These are phyloP conservation scores for Dendrostoma leiphaemia DNA, from an alignment of 2,329 filamentous ascomycete species.

Conservation along the genomic window DNA sequence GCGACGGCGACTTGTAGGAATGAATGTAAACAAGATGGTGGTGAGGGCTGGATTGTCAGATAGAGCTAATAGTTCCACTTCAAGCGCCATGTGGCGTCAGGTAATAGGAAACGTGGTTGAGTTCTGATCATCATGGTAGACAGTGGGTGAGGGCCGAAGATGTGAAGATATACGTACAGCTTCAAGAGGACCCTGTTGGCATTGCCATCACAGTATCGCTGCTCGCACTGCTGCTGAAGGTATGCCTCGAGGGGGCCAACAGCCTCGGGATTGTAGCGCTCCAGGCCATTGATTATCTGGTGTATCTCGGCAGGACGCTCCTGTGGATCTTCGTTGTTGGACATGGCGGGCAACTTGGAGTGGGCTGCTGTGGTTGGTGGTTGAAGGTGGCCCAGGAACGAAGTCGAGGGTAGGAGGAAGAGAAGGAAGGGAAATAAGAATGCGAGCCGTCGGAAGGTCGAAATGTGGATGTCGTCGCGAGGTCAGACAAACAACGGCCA, in stretches of 20 bases:
- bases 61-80: slow-evolving; percentile 73
- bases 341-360: slow-evolving; percentile 44
- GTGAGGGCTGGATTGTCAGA: slow-evolving; percentile 59
- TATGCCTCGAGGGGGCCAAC: slow-evolving; percentile 93
- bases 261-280: slow-evolving; percentile 98
- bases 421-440: too few species aligned
- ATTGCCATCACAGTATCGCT: slow-evolving; percentile 91
- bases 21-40: background rate
- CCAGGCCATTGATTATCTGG: slow-evolving; percentile 91
- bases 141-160: slow-evolving; percentile 17
- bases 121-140: slow-evolving; percentile 70
- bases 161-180: slow-evolving; percentile 66
- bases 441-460: too few species aligned
- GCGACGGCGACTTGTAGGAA: too few species aligned
- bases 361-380: slow-evolving; percentile 20
- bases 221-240: slow-evolving; percentile 90
- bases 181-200: slow-evolving; percentile 95
- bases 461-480: background rate
- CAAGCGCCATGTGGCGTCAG: slow-evolving; percentile 66
- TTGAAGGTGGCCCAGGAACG: background rate
- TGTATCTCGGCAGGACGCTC: slow-evolving; percentile 92
- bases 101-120: slow-evolving; percentile 95
- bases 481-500: background rate
- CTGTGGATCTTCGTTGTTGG: slow-evolving; percentile 77
- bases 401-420: background rate